Evolutionary conservation across 202 grass and related monocot species (phyloP), one percentile per base, ranked within the genome.

Genomic region (Musa balbisiana): DNA sequence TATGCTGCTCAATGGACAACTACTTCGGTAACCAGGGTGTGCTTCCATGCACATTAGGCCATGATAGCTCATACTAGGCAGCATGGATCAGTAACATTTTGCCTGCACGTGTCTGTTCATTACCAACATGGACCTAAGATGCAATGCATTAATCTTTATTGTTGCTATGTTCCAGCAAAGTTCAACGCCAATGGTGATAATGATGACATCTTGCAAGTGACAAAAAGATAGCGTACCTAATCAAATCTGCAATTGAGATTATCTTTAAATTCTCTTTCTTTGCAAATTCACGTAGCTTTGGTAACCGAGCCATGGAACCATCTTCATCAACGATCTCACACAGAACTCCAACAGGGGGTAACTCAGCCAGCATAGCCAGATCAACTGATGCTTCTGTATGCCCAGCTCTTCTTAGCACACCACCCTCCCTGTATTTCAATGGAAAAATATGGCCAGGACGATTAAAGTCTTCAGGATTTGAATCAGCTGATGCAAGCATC

Each of bases 391-490:
- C 92, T 78, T 96, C 92, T 23, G 89, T 96, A 64, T 96, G 92
- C 55, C 92, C 92, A 62, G 92, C 92, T 77, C 89, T 86, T 83
- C 92, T 96, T 50, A 96, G 81, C 81, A 96, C 89, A 66, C 92
- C 92, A 29, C 92, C 92, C 49, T 92, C 92, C 83, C 92, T 87
- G 76, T 96, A 96, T 69, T 90, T 96, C 56, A 96, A 73, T 84
- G 92, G 92, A 51, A 92, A 96, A 84, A 96, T 92, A 83, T 96
- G 92, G 50, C 92, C 92, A 75, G 92, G 92, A 14, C 92, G 87
- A 67, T 92, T 90, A 62, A 96, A 86, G 71, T 96, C 92, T 25
- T 62, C 81, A 64, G 92, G 87, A 65, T 90, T 90, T 21, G 92
- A 92, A 29, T 89, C 51, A 59, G 81, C 76, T 68, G 89, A 92